Base-by-base conservation (phyloP, 2,329 filamentous ascomycete genomes). In the Biscogniauxia mediterranea region DNA sequence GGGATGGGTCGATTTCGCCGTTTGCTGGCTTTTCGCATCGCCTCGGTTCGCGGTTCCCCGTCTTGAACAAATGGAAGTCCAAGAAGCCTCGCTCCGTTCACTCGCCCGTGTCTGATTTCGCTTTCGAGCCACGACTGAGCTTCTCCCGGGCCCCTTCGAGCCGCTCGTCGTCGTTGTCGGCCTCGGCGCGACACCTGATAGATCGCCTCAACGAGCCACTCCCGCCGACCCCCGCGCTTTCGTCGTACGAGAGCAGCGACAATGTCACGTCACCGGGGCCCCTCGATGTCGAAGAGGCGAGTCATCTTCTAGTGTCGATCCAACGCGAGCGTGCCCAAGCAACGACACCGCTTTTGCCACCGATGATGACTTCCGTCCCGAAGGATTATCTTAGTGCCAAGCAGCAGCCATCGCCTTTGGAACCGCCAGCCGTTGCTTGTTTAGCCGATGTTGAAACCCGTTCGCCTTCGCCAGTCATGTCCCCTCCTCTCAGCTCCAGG, bases 321-420 rank as follows among this genome's bases (percentile, higher is more conserved):
- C 86, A 78, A 78, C 87, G 78, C 74, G 87, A 78, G 78, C 82
- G 84, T 55, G 77, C 78, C 52, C 72, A 91, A 68, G 89, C 91
- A 0, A 89, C 89, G 3, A 97, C 93, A 2, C 94, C 93, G 49
- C 82, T 97, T 7, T 82, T 97, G 1, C 93, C 93, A 7, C 93
- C 93, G 0, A 82, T 95, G 42, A 85, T 96, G 79, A 87, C 85
- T 26, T 83, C 85, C 59, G 77, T 81, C 21, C 78, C 83, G 38
- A 76, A 80, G 52, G 76, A 85, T 51, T 82, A 86, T 0, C 83
- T 84, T 1, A 55, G 61, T 26, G 46, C 63, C 15, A 46, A 46
- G 5, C 80, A 46, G 5, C 80, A 89, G 32, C 84, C 91, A 61
- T 96, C 92, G 7, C 92, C 93, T n/a, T 80, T 96, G 25, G 92